Evolutionary conservation across 352 stramenopile species (phyloP).

Genomic region (Bremia lactucae): DNA sequence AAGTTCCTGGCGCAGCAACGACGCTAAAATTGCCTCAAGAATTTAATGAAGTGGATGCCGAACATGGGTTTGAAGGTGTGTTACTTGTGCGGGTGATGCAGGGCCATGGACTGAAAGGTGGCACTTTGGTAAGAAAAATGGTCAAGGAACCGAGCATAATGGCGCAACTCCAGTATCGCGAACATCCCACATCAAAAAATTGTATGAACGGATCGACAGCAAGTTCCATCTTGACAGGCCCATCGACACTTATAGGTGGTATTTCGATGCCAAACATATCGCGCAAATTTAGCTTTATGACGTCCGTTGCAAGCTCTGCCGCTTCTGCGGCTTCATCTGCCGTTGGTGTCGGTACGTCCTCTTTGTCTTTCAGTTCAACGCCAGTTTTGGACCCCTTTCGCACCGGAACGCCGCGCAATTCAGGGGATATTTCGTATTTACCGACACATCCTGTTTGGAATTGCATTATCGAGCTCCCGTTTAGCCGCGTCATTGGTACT

Average conservation of each 20-base stretch:
- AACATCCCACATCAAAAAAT: constrained; percentile 35
- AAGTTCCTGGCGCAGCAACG: constrained; percentile 71
- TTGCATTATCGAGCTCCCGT: constrained; percentile 62
- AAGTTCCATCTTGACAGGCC: constrained; percentile 9
- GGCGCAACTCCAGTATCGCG: constrained; percentile 45
- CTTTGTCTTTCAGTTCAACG: constrained; percentile 14
- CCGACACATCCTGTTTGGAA: constrained; percentile 79
- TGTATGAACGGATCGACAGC: constrained; percentile 19
- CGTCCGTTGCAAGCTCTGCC: constrained; percentile 27
- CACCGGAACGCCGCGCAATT: constrained; percentile 48
- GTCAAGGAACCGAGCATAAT: constrained; percentile 61
- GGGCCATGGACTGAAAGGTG: constrained; percentile 65
- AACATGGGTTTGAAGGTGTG: constrained; percentile 54
- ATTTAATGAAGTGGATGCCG: constrained; percentile 80
- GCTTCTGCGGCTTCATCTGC: constrained; percentile 25
- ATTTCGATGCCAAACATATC: constrained; percentile 68
- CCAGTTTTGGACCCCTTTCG: constrained; percentile 30
- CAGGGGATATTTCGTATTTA: constrained; percentile 40
- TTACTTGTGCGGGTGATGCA: constrained; percentile 76
- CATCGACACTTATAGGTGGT: constrained; percentile 26
- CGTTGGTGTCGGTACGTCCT: constrained; percentile 12
- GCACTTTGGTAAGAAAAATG: constrained; percentile 48
- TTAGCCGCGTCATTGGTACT: constrained; percentile 63
- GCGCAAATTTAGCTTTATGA: constrained; percentile 67
- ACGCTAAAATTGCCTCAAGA: constrained; percentile 83